These are phyloP conservation scores for Cordyceps cicadae DNA, from an alignment of 2,329 filamentous ascomycete genomes.

Conservation along the genomic window DNA sequence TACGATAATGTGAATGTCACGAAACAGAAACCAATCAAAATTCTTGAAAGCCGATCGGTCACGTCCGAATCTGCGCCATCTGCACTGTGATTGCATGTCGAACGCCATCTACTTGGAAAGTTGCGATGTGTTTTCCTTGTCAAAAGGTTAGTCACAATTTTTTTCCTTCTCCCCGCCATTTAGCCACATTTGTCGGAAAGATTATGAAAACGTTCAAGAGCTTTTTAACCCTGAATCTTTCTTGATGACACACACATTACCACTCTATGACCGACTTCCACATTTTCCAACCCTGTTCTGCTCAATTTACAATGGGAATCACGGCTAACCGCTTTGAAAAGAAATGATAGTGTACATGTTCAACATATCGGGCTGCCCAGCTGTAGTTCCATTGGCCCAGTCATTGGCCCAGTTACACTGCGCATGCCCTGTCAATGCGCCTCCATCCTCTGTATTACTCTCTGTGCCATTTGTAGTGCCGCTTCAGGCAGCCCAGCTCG, in stretches of 20 bases:
- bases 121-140: neutral
- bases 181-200: conserved; percentile 34
- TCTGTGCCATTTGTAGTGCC: conserved; percentile 59
- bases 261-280: conserved; percentile 42
- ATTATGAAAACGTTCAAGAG: conserved; percentile 52
- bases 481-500: conserved; percentile 72
- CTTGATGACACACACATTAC: conserved; percentile 52
- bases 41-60: conserved; percentile 8
- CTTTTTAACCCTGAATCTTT: conserved; percentile 60
- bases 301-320: conserved; percentile 25
- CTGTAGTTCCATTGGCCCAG: neutral
- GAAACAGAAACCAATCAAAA: conserved; percentile 20
- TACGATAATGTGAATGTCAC: conserved; percentile 24
- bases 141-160: conserved; percentile 36
- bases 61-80: neutral
- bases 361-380: neutral
- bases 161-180: neutral
- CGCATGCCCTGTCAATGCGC: neutral
- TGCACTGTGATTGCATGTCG: conserved; percentile 11
- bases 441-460: conserved; percentile 36
- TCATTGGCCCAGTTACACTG: neutral
- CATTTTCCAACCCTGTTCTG: conserved; percentile 9
- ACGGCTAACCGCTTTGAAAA: conserved; percentile 26
- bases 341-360: neutral
- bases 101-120: neutral